Base-by-base conservation (phyloP, 768 basidiomycete species). In the Chlorophyllum brunneum region DNA sequence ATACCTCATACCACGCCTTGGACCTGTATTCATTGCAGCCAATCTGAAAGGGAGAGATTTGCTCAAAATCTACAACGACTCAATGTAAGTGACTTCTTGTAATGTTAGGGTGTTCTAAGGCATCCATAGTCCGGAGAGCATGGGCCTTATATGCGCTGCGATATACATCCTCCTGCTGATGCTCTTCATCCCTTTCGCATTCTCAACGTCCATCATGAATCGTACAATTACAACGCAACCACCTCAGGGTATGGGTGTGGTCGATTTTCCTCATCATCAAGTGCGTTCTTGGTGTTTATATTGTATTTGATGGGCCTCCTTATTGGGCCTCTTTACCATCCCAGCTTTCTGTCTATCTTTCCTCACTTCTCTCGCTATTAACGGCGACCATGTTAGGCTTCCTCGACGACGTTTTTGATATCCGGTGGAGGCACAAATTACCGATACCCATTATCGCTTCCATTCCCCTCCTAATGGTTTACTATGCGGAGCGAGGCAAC, bases 351-450 rank as follows among this genome's bases (percentile, higher is more conserved):
- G 83, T 95, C 5, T 99, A 97, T 69, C 77, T 99, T 39, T 95
- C 97, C 0, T 92, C 92, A 7, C 63, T 99, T 5, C 78, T 99
- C n/a, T 94, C 91, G 0, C 75, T 99, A 31, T 71, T 98, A 29
- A 91, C 92, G 37, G 95, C 97, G 0, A 95, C 94, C 0, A 77
- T 98, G 55, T 82, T 99, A 6, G 97, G 97, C 27, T 95, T 99
- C 65, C 75, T 98, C 39, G 97, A 99, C 62, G 97, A 99, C 67
- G 80, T 98, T 3, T 99, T 98, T 59, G 97, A 99, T 65, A 98
- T 99, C 58, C 85, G 97, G 15, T 99, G 97, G 97, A 73, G 97
- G 52, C 93, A 98, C 70, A 99, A 99, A 67, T 71, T 99, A 10
- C 97, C 97, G 0, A 95, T 99, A 48, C 97, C 97, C 0, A 81